These are phyloP conservation scores for Amanita subjunquillea DNA, from an alignment of 768 basidiomycete species.

Conservation along the genomic window DNA sequence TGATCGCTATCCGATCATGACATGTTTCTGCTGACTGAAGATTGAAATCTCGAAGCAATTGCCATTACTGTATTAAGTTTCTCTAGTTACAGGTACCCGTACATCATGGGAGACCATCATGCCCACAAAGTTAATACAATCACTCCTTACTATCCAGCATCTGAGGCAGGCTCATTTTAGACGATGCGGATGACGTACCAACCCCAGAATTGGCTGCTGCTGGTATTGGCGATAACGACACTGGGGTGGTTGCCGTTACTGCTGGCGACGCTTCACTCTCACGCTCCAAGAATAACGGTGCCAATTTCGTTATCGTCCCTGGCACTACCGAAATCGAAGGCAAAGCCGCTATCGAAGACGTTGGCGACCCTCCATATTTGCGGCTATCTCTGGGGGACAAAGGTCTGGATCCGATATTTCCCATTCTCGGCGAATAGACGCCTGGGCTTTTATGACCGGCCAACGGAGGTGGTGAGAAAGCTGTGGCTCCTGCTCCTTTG, in stretches of 20 bases:
- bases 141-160: slow-evolving; percentile 27
- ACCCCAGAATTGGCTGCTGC: slow-evolving; percentile 3
- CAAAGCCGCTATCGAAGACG: background rate
- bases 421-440: slow-evolving; percentile 3
- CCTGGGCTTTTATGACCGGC: background rate
- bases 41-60: too few species aligned
- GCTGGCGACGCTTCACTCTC: slow-evolving; percentile 12
- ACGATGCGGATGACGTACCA: slow-evolving; percentile 11
- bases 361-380: background rate
- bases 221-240: background rate
- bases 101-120: background rate
- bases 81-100: too few species aligned
- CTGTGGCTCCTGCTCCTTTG: slow-evolving; percentile 2
- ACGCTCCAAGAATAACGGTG: background rate
- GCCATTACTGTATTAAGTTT: too few species aligned
- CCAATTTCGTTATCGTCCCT: background rate
- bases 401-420: background rate
- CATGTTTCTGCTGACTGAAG: too few species aligned
- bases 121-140: slow-evolving; percentile 3
- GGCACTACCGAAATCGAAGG: background rate
- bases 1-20: background rate
- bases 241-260: background rate
- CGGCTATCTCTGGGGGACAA: slow-evolving; percentile 2
- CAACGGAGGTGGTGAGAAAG: background rate
- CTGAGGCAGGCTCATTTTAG: slow-evolving; percentile 34